phyloP scores from a whole-genome alignment of 1,284 basidiomycete genomes.

The Trametes polyzona region DNA sequence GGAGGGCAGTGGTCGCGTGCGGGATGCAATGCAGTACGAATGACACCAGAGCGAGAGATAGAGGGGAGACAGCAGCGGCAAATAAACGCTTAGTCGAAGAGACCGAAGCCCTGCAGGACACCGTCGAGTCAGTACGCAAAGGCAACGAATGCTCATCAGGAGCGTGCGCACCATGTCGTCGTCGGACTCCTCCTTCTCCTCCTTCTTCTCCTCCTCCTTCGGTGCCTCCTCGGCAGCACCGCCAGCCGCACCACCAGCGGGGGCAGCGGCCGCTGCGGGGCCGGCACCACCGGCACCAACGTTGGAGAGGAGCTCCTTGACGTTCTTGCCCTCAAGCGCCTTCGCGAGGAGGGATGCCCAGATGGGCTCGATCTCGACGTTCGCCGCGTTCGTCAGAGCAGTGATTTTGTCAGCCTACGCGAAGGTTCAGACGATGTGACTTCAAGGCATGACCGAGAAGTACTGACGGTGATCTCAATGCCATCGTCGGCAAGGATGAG shows the following conservation, averaged over 20 bases:
- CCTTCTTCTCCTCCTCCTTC: conserved; percentile 72
- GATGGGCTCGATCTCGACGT: conserved; percentile 92
- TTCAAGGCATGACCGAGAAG: not conserved
- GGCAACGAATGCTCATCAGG: not conserved
- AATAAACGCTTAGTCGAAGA: conserved; percentile 67
- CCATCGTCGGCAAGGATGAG: conserved; percentile 97
- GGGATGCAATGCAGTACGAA: conserved; percentile 24
- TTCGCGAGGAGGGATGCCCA: conserved; percentile 98
- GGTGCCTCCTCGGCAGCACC: conserved; percentile 66
- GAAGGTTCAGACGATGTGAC: not conserved
- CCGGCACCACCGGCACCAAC: conserved; percentile 86
- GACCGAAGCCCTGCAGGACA: conserved; percentile 69
- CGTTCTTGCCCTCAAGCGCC: conserved; percentile 96
- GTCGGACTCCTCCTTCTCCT: conserved; percentile 89
- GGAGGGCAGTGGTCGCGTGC: conserved; percentile 12
- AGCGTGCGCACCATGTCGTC: conserved; percentile 86
- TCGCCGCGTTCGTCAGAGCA: conserved; percentile 82
- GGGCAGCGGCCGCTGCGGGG: conserved; percentile 66
- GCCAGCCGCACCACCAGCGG: conserved; percentile 54
- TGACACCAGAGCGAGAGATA: conserved; percentile 23
- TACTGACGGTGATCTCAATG: conserved; percentile 93
- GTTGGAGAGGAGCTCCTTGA: conserved; percentile 94
- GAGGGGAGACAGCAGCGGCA: conserved; percentile 5
- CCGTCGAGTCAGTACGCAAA: conserved; percentile 4
- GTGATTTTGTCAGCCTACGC: conserved; percentile 88